Conservation (phyloP, 306 rosid species). For the Purshia tridentata region DNA sequence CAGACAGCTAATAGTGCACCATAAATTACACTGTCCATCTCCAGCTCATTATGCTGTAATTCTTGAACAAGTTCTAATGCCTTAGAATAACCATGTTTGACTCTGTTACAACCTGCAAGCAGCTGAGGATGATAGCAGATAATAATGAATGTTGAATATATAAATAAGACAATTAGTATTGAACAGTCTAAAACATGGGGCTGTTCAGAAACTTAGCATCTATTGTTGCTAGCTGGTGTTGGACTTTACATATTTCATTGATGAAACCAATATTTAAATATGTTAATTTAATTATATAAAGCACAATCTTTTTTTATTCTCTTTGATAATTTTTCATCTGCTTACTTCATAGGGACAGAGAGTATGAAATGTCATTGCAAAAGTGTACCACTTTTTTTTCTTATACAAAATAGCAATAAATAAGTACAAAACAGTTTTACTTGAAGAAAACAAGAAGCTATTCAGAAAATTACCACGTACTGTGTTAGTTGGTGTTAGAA, state of each 20-base stretch:
- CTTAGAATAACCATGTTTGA: slow-evolving; percentile 65
- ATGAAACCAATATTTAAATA: background rate
- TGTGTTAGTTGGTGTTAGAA: background rate
- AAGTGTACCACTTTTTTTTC: background rate
- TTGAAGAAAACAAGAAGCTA: background rate
- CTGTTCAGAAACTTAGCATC: background rate
- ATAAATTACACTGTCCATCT: slow-evolving; percentile 71
- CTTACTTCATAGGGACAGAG: background rate
- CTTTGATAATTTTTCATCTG: background rate
- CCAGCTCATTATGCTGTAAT: slow-evolving; percentile 50
- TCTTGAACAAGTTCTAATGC: slow-evolving; percentile 78
- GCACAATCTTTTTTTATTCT: background rate
- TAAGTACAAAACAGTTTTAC: background rate
- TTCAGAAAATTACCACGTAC: background rate
- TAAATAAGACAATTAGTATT: background rate
- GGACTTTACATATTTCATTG: background rate
- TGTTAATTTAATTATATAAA: background rate
- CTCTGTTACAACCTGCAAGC: slow-evolving; percentile 79
- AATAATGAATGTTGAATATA: slow-evolving; percentile 9
- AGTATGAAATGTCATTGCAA: background rate
- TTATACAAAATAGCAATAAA: background rate
- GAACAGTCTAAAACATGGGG: background rate
- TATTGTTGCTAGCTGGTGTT: background rate
- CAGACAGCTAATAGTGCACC: slow-evolving; percentile 83
- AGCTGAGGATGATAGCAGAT: slow-evolving; percentile 44